phyloP scores from a whole-genome alignment of 768 basidiomycete species.

The Suillus occidentalis region DNA sequence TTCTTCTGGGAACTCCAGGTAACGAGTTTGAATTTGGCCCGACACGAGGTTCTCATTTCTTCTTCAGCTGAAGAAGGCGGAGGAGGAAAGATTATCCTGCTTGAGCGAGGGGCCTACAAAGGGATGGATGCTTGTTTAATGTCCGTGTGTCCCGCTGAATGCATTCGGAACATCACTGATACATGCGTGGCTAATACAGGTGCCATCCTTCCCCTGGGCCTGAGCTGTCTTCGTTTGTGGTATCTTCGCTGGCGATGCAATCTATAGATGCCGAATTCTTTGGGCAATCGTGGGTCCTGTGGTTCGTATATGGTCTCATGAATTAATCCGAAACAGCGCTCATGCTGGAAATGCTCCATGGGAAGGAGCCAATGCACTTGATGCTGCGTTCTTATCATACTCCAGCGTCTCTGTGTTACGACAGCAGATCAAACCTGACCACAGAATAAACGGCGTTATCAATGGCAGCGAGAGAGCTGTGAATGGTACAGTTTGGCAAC shows the following conservation, averaged over 20 bases:
- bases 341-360: constrained; percentile 83
- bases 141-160: constrained; percentile 33
- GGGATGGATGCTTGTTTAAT: constrained; percentile 84
- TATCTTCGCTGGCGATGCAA: constrained; percentile 63
- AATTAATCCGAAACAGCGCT: constrained; percentile 44
- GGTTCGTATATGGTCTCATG: constrained; percentile 3
- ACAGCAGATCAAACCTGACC: constrained; percentile 83
- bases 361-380: constrained; percentile 85
- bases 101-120: constrained; percentile 74
- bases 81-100: constrained; percentile 73
- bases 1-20: constrained; percentile 81
- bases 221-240: constrained; percentile 48
- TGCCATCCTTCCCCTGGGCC: constrained; percentile 70
- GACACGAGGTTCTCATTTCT: constrained; percentile 7
- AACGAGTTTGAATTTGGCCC: constrained; percentile 12
- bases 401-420: constrained; percentile 75
- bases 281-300: constrained; percentile 61
- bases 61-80: constrained; percentile 72
- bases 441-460: constrained; percentile 78
- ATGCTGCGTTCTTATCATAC: constrained; percentile 87
- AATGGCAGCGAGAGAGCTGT: constrained; percentile 60
- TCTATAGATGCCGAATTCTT: constrained; percentile 67
- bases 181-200: constrained; percentile 41
- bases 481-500: constrained; percentile 51
- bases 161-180: constrained; percentile 9